A percentile compares a stretch with the other conserved stretches of the same genome.
Conservation (phyloP, 345 rosid genomes). For the Aquilaria malaccensis region DNA sequence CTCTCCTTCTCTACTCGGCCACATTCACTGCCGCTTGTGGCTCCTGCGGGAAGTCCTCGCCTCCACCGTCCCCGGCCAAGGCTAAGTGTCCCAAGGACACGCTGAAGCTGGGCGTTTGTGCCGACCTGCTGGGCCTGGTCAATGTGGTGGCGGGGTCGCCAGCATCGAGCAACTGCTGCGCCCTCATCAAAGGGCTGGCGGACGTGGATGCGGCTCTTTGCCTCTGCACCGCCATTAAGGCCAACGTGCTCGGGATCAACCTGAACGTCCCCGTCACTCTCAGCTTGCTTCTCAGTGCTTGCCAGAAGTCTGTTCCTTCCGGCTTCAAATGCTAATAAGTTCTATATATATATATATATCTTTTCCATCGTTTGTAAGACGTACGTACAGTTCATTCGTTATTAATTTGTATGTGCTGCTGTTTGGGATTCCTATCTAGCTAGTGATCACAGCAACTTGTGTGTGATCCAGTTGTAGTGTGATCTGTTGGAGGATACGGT, state of each 20-base stretch:
- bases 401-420: no score
- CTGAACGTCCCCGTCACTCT: slow-evolving; percentile 33
- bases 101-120: slow-evolving; percentile 40
- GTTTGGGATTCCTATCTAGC: no score
- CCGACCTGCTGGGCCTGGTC: slow-evolving; percentile 6
- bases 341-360: no score
- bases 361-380: no score
- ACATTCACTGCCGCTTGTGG: slow-evolving; percentile 26
- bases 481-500: no score
- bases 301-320: slow-evolving; percentile 27
- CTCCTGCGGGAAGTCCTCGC: slow-evolving; percentile 17
- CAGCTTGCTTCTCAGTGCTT: slow-evolving; percentile 28
- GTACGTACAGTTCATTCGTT: no score
- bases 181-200: slow-evolving; percentile 29
- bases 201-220: slow-evolving; percentile 42
- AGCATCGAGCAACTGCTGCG: slow-evolving; percentile 33
- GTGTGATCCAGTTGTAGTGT: no score
- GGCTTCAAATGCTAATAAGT: no score
- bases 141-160: slow-evolving; percentile 27
- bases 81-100: slow-evolving; percentile 33
- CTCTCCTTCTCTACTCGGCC: slow-evolving; percentile 11
- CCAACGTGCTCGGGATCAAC: slow-evolving; percentile 38
- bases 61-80: background rate
- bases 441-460: no score
- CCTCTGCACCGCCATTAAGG: slow-evolving; percentile 44